Base-by-base conservation (phyloP, 2,329 filamentous ascomycete species). In the Ascochyta koolunga region DNA sequence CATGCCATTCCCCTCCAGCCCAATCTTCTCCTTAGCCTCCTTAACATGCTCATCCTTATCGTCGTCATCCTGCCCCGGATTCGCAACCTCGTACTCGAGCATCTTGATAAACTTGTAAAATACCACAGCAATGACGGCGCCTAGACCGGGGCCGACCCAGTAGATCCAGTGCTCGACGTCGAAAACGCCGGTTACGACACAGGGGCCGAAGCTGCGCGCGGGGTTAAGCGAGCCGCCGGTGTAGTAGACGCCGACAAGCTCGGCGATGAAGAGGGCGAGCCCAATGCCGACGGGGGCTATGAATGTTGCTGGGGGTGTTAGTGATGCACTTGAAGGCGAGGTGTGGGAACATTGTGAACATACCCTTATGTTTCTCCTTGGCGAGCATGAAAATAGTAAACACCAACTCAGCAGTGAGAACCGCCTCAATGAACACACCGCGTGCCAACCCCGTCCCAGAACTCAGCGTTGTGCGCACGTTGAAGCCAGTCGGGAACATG, bases 271-370 rank as follows among this genome's bases (percentile, higher is more conserved):
- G 57, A 91, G 81, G 0, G 87, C 81, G 7, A 90, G 75, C 1
- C 89, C 89, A 64, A 92, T 90, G 11, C 86, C 88, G 3, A 91
- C 76, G 0, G 89, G 89, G 0, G 88, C 89, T 2, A 90, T 76
- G 67, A 83, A 89, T 0, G 88, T 91, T 3, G 84, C 85, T 65
- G 29, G 32, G 15, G 22, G 15, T 27, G 33, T 60, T 41, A 58
- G 48, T 19, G 5, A 25, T 16, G 9, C 21, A n/a, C n/a, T n/a
- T n/a, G n/a, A n/a, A n/a, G n/a, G n/a, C n/a, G n/a, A n/a, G n/a
- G n/a, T n/a, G n/a, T n/a, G n/a, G n/a, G n/a, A n/a, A n/a, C n/a
- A n/a, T n/a, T n/a, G n/a, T n/a, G n/a, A 15, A 57, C 56, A 35
- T 60, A 70, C 67, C 67, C 75, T 59, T 85, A 66, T 90, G 88